Base-by-base conservation (phyloP, 257 asterid genomes). In the Nyctanthes arbortristis region DNA sequence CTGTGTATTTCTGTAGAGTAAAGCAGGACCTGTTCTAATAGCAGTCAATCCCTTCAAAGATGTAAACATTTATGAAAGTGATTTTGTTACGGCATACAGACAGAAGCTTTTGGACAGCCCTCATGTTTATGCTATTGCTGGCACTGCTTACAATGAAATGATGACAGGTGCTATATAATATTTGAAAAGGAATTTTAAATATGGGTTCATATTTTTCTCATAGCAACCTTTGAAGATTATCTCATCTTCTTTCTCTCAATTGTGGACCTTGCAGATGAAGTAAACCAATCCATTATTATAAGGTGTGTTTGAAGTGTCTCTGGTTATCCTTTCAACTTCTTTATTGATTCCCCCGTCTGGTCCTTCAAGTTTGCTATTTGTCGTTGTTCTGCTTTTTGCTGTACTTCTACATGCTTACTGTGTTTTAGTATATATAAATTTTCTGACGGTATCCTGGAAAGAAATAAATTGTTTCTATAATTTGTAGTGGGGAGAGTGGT, bases 41-140 rank as follows among this genome's bases (percentile, higher is more conserved):
- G 97, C 97, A 60, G 79, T 89, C 82, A 94, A 91, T 78, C 97
- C 99, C 72, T 84, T 88, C 80, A 94, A 94, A 87, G 83, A 89
- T 68, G 70, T 87, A 71, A 81, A 86, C 73, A 73, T 82, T 29
- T 88, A 81, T 73, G 97, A 92, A 57, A 78, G 85, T 56, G 93
- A 88, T 61, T 71, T 71, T 61, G 63, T 89, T 65, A 79, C 89
- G 58, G 95, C 90, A 56, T 91, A 88, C 77, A 83, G 85, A 67
- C 81, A 86, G 74, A 84, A 81, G 83, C 86, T 89, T 58, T 47
- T 85, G 74, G 95, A 84, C 83, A 85, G 81, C 73, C 97, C 97
- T 77, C 99, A 94, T 77, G 97, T 89, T 78, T 94, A 89, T 80
- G 87, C 84, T 78, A 75, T 86, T 71, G 93, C 91, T 36, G 88